Evolutionary conservation across 192 early-diverging fungal species (phyloP).

Genomic region (Thoreauomyces humboldtii): DNA sequence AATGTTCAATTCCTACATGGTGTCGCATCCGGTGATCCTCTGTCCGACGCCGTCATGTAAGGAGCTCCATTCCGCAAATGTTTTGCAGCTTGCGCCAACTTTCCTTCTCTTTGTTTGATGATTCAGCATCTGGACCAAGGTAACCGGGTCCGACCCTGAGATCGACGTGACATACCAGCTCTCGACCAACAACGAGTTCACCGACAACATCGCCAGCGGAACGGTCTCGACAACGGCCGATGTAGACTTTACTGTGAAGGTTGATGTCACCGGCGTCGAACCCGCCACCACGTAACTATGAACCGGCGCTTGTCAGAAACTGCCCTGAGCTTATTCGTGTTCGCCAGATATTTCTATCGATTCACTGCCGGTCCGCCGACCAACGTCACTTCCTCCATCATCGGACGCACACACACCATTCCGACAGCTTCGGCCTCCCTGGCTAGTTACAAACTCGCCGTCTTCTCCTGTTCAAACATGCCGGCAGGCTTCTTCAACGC

Average conservation of each 20-base stretch:
- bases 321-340: too few relatives aligned
- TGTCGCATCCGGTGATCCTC: constrained; percentile 37
- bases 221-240: constrained; percentile 25
- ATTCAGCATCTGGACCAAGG: constrained; percentile 38
- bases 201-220: constrained; percentile 10
- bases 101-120: neutral
- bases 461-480: constrained; percentile 39
- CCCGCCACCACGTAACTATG: constrained; percentile 30
- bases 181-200: constrained; percentile 10
- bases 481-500: constrained; percentile 43
- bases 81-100: neutral
- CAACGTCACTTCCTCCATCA: constrained; percentile 7
- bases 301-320: too few relatives aligned
- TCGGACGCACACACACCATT: constrained; percentile 38
- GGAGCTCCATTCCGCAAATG: neutral
- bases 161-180: constrained; percentile 27
- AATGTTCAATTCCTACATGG: constrained; percentile 30
- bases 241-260: constrained; percentile 45
- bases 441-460: constrained; percentile 27
- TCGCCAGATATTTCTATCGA: constrained; percentile 41
- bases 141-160: constrained; percentile 14
- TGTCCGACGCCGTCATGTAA: constrained; percentile 33
- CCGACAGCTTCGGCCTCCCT: constrained; percentile 23
- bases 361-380: constrained; percentile 14
- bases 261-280: constrained; percentile 32